Conservation (phyloP, 139 green algal genomes). For the Tetradesmus lagerheimii region DNA sequence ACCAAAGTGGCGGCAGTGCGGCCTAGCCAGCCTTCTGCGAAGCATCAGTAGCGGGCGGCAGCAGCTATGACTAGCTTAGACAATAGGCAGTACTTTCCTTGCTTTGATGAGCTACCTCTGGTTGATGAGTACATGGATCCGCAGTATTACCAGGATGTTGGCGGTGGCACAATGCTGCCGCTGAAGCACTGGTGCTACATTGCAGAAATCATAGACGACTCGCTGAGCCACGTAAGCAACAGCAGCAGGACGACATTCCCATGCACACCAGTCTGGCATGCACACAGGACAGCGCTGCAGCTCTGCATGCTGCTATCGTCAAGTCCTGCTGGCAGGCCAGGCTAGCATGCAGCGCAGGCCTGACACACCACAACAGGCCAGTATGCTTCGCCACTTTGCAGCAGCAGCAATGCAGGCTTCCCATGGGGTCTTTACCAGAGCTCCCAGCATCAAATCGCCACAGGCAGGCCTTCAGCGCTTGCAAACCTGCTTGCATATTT, state of each 20-base stretch:
- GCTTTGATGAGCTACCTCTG: conserved; percentile 58
- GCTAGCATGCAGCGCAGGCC: background rate
- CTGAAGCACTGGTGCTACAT: conserved; percentile 60
- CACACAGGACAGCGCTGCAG: background rate
- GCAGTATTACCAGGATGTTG: conserved; percentile 19
- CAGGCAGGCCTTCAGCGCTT: background rate
- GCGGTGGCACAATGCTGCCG: conserved; percentile 17
- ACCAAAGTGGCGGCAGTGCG: background rate
- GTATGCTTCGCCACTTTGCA: background rate
- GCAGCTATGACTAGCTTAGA: conserved; percentile 45
- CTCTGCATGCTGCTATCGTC: background rate
- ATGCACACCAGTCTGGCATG: background rate
- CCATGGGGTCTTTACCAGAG: no score
- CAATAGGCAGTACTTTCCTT: conserved; percentile 61
- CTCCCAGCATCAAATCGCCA: no score
- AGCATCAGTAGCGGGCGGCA: background rate
- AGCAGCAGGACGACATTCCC: no score
- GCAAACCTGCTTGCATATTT: background rate
- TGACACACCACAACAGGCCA: background rate
- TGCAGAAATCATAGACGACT: conserved; percentile 65
- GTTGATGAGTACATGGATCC: conserved; percentile 51
- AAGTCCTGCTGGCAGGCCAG: background rate
- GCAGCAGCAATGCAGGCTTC: no score
- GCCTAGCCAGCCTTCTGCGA: background rate
- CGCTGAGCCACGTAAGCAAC: conserved; percentile 53